Evolutionary conservation across 179 eudicot species (phyloP).

Genomic region (Sideroxylon spinosum): DNA sequence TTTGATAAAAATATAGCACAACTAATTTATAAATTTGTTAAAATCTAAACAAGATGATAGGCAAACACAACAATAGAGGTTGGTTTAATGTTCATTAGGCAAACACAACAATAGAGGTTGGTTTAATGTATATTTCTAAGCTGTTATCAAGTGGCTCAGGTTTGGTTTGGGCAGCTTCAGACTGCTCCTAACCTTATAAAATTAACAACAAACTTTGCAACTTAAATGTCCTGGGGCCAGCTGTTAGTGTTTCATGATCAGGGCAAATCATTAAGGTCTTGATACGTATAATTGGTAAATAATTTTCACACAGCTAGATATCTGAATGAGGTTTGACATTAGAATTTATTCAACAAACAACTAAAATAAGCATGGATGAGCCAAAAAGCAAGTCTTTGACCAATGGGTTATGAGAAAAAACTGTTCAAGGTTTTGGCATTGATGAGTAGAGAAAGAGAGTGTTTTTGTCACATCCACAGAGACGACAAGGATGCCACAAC

Average conservation of each 20-base stretch:
- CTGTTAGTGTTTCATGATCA: not conserved
- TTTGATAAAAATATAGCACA: no score
- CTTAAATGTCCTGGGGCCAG: no score
- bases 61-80: no score
- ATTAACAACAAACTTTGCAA: no score
- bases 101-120: no score
- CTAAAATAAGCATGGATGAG: not conserved
- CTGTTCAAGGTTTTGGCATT: not conserved
- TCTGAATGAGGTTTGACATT: not conserved
- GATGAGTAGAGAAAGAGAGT: not conserved
- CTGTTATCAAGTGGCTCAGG: no score
- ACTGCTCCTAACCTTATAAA: no score
- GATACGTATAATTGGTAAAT: not conserved
- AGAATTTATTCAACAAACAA: not conserved
- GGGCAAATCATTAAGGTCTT: not conserved
- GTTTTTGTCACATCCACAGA: not conserved
- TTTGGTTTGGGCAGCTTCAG: no score
- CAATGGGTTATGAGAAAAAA: not conserved
- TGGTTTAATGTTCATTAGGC: no score
- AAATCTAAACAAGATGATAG: no score
- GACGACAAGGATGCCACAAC: not conserved
- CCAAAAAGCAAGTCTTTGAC: not conserved
- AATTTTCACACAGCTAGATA: not conserved
- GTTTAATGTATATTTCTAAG: no score
- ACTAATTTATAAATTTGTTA: no score